Evolutionary conservation across 805 yeast genomes (phyloP).

Genomic region (Teunomyces tritomae): DNA sequence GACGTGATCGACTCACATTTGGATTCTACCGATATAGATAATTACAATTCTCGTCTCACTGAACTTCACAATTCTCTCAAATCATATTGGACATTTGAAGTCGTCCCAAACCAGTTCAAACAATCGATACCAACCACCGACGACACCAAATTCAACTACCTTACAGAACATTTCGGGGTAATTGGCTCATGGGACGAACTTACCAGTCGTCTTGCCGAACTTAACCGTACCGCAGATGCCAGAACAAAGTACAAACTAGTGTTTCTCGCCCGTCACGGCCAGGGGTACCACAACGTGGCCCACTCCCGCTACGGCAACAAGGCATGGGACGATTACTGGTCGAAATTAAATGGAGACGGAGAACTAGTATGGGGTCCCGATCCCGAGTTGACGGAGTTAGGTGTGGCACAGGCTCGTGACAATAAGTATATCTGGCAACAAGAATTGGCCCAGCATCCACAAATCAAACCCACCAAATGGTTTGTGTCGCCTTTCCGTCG

Average conservation of each 20-base stretch:
- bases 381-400: conserved; percentile 48
- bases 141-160: conserved; percentile 40
- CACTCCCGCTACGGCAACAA: conserved; percentile 44
- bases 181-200: conserved; percentile 21
- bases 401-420: conserved; percentile 43
- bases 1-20: conserved; percentile 34
- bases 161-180: conserved; percentile 44
- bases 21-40: conserved; percentile 14
- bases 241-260: conserved; percentile 43
- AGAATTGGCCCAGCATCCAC: conserved; percentile 27
- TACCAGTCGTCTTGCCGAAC: conserved; percentile 23
- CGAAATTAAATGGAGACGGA: conserved; percentile 44
- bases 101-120: conserved; percentile 42
- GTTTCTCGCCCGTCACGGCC: conserved; percentile 52
- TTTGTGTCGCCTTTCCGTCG: conserved; percentile 53
- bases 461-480: conserved; percentile 37
- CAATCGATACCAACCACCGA: conserved; percentile 44
- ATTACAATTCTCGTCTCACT: conserved; percentile 12
- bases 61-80: conserved; percentile 8
- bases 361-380: conserved; percentile 50
- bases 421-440: conserved; percentile 40
- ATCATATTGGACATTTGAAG: conserved; percentile 35
- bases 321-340: conserved; percentile 48
- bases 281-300: conserved; percentile 52
- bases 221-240: conserved; percentile 28